These are phyloP conservation scores for Gastrodia elata DNA, from an alignment of 106 monocot species.

Conservation along the genomic window DNA sequence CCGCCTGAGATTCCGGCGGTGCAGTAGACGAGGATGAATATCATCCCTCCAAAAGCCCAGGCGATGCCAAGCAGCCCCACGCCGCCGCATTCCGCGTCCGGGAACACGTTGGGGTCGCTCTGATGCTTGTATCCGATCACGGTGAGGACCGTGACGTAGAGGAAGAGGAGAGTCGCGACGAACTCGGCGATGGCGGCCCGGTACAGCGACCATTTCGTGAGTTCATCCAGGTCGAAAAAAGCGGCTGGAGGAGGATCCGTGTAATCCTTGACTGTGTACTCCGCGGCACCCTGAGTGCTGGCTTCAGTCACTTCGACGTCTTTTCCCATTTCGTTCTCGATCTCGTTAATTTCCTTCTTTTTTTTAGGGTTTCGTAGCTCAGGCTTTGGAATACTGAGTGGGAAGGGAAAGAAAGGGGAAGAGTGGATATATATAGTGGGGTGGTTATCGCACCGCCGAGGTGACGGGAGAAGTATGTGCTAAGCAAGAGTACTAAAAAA, in stretches of 20 bases:
- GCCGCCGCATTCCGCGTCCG: constrained; percentile 46
- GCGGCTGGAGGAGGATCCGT: constrained; percentile 41
- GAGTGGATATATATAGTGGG: constrained; percentile 6
- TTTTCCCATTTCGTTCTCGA: constrained; percentile 15
- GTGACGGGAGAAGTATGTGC: neutral
- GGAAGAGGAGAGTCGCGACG: constrained; percentile 39
- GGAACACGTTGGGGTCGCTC: constrained; percentile 12
- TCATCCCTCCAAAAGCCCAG: constrained; percentile 96
- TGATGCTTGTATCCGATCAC: constrained; percentile 42
- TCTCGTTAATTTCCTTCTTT: too few relatives aligned
- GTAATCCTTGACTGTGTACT: constrained; percentile 43
- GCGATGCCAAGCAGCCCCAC: constrained; percentile 83
- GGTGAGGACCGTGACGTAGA: constrained; percentile 34
- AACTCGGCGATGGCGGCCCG: constrained; percentile 44
- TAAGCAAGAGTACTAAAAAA: too few relatives aligned
- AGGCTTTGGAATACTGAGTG: neutral
- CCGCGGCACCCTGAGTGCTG: neutral
- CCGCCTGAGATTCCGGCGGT: constrained; percentile 95
- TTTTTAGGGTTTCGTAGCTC: too few relatives aligned
- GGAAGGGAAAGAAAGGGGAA: neutral
- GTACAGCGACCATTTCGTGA: constrained; percentile 48
- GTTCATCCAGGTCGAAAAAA: constrained; percentile 30
- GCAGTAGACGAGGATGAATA: constrained; percentile 95
- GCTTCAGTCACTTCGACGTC: constrained; percentile 18
- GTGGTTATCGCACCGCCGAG: neutral